Base-by-base conservation (phyloP, 768 basidiomycete species). In the Amanita molliuscula region DNA sequence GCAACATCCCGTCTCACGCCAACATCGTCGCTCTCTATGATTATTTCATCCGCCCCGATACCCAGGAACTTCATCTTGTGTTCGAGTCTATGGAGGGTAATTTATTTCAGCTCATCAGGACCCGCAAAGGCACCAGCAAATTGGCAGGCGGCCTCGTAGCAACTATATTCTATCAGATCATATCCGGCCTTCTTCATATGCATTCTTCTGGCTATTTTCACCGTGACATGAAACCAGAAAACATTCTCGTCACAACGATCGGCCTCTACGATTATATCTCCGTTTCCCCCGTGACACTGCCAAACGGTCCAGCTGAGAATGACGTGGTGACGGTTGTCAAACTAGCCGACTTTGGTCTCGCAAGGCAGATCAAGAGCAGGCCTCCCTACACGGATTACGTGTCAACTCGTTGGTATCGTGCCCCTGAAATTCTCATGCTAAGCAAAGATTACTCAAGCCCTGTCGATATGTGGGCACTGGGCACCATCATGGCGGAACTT, bases 81-180 rank as follows among this genome's bases (percentile, higher is more conserved):
- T 99, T 99, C 67, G 96, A 99, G 69, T 94, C 93, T 61, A 98
- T 99, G 96, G 96, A 99, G 67, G 96, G 96, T 61, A 98, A 99
- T 68, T 81, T 99, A 43, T 99, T 95, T 69, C 96, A 99, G 65
- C 88, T 99, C 71, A 95, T 97, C 68, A 97, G 95, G 71, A 82
- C 93, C 42, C 84, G 96, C 54, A 91, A 90, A 68, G 93, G 94
- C 53, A 36, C 31, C 40, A 83, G 94, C 54, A 82, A 92, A 5
- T 81, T 99, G 53, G 95, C 96, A n/a, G 90, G 91, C 40, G 96
- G 96, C 56, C 84, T 99, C 57, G 86, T 95, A 54, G 88, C 92
- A 20, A 90, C 88, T 59, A 92, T 97, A 58, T 97, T 96, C 65
- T 82, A 78, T 51, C 96, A 99, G 67, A 88, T 94, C 59, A 81